These are phyloP conservation scores for Lobulomyces angularis DNA, from an alignment of 192 early-diverging fungal genomes.

Conservation along the genomic window DNA sequence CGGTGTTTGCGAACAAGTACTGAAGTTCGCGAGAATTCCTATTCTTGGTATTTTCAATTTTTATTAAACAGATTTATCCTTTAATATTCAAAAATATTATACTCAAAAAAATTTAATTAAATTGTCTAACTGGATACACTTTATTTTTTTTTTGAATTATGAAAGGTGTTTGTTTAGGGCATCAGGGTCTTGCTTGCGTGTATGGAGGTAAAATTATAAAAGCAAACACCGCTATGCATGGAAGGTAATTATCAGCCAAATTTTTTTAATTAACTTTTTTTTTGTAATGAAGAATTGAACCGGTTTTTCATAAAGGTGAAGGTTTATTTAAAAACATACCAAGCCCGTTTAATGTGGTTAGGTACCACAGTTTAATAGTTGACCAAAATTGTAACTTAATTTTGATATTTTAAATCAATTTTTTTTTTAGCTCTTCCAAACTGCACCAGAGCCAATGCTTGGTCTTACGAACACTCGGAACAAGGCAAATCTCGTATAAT, in stretches of 20 bases:
- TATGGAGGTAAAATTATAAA: constrained; percentile 50
- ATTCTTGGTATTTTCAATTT: too few relatives aligned
- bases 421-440: constrained; percentile 38
- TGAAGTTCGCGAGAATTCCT: constrained; percentile 41
- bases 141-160: too few relatives aligned
- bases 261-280: too few relatives aligned
- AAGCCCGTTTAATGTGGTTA: constrained; percentile 56
- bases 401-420: constrained; percentile 2
- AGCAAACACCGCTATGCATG: too few relatives aligned
- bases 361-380: constrained; percentile 85
- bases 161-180: constrained; percentile 87
- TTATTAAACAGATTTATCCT: too few relatives aligned
- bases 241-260: too few relatives aligned
- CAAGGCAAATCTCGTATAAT: constrained; percentile 25
- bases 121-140: too few relatives aligned
- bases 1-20: constrained; percentile 55
- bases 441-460: constrained; percentile 49
- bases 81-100: too few relatives aligned
- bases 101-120: too few relatives aligned
- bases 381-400: constrained; percentile 29
- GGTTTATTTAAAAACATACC: constrained; percentile 50
- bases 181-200: constrained; percentile 69
- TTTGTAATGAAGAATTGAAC: constrained; percentile 76
- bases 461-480: constrained; percentile 17
- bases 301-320: constrained; percentile 18